These are phyloP conservation scores for Cryomyces antarcticus DNA, from an alignment of 495 filamentous ascomycete species.

Conservation along the genomic window DNA sequence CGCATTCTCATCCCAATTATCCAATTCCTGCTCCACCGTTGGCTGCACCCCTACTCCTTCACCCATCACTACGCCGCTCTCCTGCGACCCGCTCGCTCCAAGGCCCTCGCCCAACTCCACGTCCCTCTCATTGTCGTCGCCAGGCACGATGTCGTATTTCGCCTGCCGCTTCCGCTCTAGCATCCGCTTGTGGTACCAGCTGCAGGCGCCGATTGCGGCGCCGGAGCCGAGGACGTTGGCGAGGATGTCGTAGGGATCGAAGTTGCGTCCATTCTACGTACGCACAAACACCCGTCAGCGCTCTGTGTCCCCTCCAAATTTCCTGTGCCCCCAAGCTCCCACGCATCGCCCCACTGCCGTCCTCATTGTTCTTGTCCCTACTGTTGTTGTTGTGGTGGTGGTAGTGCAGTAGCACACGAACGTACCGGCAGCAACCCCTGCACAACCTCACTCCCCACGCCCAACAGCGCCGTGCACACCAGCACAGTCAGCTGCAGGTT, in stretches of 20 bases:
- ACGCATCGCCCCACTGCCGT: no score
- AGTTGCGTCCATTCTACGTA: slow-evolving; percentile 42
- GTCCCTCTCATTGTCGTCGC: slow-evolving; percentile 27
- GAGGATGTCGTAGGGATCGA: slow-evolving; percentile 69
- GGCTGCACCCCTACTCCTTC: slow-evolving; percentile 4
- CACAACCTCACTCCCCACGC: slow-evolving; percentile 67
- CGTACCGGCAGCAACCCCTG: slow-evolving; percentile 52
- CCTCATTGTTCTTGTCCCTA: no score
- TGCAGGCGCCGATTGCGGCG: slow-evolving; percentile 47
- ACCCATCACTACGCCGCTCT: slow-evolving; percentile 9
- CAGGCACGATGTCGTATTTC: slow-evolving; percentile 46
- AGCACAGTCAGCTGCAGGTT: slow-evolving; percentile 68
- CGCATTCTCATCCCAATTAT: slow-evolving; percentile 16
- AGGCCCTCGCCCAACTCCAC: slow-evolving; percentile 18
- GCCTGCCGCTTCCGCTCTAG: slow-evolving; percentile 65
- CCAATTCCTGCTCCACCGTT: slow-evolving; percentile 7
- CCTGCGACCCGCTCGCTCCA: slow-evolving; percentile 5
- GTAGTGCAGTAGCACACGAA: not conserved
- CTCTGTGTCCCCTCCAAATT: no score
- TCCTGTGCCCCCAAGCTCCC: no score
- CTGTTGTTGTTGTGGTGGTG: no score
- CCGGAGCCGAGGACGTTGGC: slow-evolving; percentile 73
- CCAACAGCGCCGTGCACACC: slow-evolving; percentile 50
- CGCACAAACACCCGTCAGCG: not conserved
- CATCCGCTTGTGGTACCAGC: slow-evolving; percentile 91